Evolutionary conservation across 345 rosid genomes (phyloP).

Genomic region (Eucalyptus coolabah): DNA sequence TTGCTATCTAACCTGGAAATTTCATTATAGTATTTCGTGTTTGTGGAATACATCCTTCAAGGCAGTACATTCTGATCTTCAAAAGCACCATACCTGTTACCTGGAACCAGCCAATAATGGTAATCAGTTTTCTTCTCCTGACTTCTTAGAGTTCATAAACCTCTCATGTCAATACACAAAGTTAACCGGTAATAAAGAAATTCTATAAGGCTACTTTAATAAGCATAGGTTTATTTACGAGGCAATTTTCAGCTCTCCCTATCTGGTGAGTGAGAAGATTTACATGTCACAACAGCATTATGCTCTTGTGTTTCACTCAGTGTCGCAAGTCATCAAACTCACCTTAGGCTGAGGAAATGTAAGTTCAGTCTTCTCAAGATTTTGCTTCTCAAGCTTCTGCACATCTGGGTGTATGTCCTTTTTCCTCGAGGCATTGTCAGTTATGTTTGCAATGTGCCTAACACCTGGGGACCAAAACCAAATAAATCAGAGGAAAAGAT

Average conservation of each 20-base stretch:
- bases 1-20: not conserved
- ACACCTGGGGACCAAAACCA: not conserved
- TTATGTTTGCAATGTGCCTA: not conserved
- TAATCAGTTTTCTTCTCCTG: not conserved
- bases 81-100: not conserved
- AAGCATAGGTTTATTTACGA: not conserved
- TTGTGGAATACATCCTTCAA: not conserved
- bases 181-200: not conserved
- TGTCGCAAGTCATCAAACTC: not conserved
- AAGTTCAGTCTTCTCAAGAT: not conserved
- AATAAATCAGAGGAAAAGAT: not conserved
- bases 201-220: not conserved
- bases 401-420: not conserved
- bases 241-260: not conserved
- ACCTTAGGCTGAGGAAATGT: not conserved
- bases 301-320: not conserved
- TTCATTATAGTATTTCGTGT: not conserved
- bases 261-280: not conserved
- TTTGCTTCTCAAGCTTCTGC: not conserved
- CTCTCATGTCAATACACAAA: not conserved
- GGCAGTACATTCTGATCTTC: not conserved
- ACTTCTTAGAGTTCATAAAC: not conserved
- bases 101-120: not conserved
- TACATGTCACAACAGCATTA: not conserved
- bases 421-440: not conserved